Evolutionary conservation across 2,329 filamentous ascomycete species (phyloP), one percentile per base, ranked within the genome.

Genomic region (Gaeumannomyces tritici): DNA sequence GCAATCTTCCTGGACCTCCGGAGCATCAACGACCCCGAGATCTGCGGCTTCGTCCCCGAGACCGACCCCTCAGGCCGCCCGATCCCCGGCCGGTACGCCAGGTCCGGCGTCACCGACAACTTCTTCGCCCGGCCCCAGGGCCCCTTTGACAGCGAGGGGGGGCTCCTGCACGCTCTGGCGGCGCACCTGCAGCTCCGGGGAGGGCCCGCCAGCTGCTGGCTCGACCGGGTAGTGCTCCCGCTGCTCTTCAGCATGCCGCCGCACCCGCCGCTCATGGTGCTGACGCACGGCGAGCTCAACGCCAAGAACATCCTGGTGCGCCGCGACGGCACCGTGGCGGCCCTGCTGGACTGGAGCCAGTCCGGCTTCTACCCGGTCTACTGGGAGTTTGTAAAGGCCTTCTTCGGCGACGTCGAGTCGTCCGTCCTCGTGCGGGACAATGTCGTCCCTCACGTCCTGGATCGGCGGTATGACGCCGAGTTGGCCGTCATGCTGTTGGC

Each of bases 311-410:
- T 65, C 7, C 58, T 65, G 12, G 61, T 65, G 29, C 57, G 31
- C 18, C 57, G 42, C 21, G 59, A 57, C n/a, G 61, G 63, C 13
- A 58, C 55, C 60, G 57, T 65, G 15, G 54, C 62, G 3, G 63
- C 56, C 8, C 54, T 65, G 18, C 60, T 65, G 8, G 64, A 62
- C 15, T 64, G 64, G 64, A 59, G 61, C 61, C 60, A 63, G 58
- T 24, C 59, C 26, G 61, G 64, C 6, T 64, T 63, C 60, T 65
- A 65, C 35, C 63, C 64, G 24, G 21, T 31, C 21, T 65, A 61
- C 61, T 65, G 64, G 64, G 64, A 65, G 60, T 55, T 59, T 28
- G 63, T 64, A 21, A 65, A 65, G 60, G 57, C 61, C 4, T 28
- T 54, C 61, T 62, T 59, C 60, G 61, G 57, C 62, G 24, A 57